A percentile compares a stretch with the other conserved stretches of the same genome.
Conservation (phyloP, 2,329 filamentous ascomycete species). For the Eutypa lata region DNA sequence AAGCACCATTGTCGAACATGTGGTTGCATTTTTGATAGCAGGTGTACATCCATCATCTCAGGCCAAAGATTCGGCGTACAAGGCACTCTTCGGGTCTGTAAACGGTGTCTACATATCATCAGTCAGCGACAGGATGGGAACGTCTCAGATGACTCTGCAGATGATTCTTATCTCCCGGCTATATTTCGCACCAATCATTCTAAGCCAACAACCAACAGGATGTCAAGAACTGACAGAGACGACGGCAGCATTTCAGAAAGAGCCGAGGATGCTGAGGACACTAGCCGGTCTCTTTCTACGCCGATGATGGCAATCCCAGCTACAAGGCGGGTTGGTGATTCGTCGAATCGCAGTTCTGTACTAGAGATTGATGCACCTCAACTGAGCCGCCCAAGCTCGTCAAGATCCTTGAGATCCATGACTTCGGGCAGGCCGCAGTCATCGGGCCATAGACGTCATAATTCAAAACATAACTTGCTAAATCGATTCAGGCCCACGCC, state of each 20-base stretch:
- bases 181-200: constrained; percentile 57
- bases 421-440: constrained; percentile 70
- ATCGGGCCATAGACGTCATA: constrained; percentile 76
- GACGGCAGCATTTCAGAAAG: constrained; percentile 40
- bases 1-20: constrained; percentile 97
- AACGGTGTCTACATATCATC: constrained; percentile 87
- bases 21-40: constrained; percentile 97
- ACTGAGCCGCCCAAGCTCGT: constrained; percentile 87
- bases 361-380: constrained; percentile 86
- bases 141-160: constrained; percentile 80
- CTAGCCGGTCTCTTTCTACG: constrained; percentile 54
- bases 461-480: constrained; percentile 82
- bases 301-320: constrained; percentile 71
- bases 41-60: constrained; percentile 88
- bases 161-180: constrained; percentile 64
- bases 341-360: constrained; percentile 78
- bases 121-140: constrained; percentile 87
- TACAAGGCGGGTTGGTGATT: constrained; percentile 65
- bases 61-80: constrained; percentile 84
- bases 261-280: constrained; percentile 42
- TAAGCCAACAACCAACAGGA: constrained; percentile 36
- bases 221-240: constrained; percentile 35
- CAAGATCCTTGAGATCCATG: constrained; percentile 78
- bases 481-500: constrained; percentile 68
- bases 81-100: constrained; percentile 84